A percentile compares a stretch with the other conserved stretches of the same genome.
These are phyloP conservation scores for Miscanthus lutarioriparius DNA, from an alignment of 176 grass and related monocot genomes.

Conservation along the genomic window DNA sequence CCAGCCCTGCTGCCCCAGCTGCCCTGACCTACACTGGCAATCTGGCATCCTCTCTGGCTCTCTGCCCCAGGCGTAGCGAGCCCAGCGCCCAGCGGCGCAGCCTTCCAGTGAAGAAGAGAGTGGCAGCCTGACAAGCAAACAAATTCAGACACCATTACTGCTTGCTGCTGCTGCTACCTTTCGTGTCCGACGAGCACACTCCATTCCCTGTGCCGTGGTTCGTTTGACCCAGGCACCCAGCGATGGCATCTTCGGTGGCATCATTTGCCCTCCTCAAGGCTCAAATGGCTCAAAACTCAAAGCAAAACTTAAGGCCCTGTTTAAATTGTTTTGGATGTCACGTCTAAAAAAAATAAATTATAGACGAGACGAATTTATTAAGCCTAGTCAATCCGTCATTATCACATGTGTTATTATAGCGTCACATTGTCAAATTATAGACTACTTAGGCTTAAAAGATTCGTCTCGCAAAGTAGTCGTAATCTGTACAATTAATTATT, in stretches of 20 bases:
- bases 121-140: not conserved
- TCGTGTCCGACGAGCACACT: not conserved
- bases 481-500: no score
- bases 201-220: not conserved
- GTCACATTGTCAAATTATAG: no score
- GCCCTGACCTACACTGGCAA: no score
- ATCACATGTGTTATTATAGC: no score
- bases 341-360: no score
- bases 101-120: not conserved
- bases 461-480: no score
- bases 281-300: not conserved
- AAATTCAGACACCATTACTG: constrained; percentile 34
- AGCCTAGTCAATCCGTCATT: no score
- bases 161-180: constrained; percentile 7
- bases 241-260: not conserved
- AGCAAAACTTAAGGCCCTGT: not conserved
- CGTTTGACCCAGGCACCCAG: constrained; percentile 30
- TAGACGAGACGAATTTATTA: no score
- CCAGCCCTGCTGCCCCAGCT: no score
- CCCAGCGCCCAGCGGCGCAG: not conserved
- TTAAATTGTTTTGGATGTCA: no score
- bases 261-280: not conserved
- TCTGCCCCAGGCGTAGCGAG: not conserved
- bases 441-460: no score
- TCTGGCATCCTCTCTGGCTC: no score